Evolutionary conservation across 495 filamentous ascomycete genomes (phyloP), one percentile per base, ranked within the genome.

Genomic region (Pyronema omphalodes): DNA sequence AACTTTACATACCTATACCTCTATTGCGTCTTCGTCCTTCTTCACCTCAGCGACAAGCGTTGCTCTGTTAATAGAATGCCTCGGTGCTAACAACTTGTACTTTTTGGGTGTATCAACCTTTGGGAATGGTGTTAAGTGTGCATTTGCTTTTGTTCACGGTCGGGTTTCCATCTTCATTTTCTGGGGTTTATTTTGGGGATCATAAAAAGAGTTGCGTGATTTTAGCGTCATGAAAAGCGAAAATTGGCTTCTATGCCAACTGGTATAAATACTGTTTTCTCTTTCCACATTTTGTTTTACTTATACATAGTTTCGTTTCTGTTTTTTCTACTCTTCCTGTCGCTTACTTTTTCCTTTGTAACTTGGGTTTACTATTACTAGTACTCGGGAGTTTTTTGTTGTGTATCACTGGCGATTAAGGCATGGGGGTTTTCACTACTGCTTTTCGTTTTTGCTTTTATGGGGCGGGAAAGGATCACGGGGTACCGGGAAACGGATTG

Each of bases 51-150:
- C 59, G 59, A 59, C 57, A 57, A 59, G 52, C 55, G 49, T 60
- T 57, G 61, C 61, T 64, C 60, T 64, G 61, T 64, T 53, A 44
- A 64, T 64, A 64, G 61, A 63, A 64, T 64, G 54, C 52, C 41
- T 55, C 55, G 60, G 61, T 64, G 57, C 63, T 63, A 53, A 57
- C 55, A 57, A 55, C 50, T 57, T 64, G 60, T 64, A 64, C 57
- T 59, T 64, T 64, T 60, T 52, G 56, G 61, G 59, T 63, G 57
- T 63, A 63, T 56, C 55, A 54, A 64, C 60, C 61, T 58, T 56
- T 64, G 61, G 61, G 61, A 29, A 64, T 64, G 61, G 61, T 64
- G 61, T 64, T 63, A 51, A 60, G 57, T 63, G 51, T 46, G 54
- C 58, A 51, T 64, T 61, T 60, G 57, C 55, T 45, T 62, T 48